These are phyloP conservation scores for Clonostachys sp. DNA, from an alignment of 2,329 filamentous ascomycete genomes.

Conservation along the genomic window DNA sequence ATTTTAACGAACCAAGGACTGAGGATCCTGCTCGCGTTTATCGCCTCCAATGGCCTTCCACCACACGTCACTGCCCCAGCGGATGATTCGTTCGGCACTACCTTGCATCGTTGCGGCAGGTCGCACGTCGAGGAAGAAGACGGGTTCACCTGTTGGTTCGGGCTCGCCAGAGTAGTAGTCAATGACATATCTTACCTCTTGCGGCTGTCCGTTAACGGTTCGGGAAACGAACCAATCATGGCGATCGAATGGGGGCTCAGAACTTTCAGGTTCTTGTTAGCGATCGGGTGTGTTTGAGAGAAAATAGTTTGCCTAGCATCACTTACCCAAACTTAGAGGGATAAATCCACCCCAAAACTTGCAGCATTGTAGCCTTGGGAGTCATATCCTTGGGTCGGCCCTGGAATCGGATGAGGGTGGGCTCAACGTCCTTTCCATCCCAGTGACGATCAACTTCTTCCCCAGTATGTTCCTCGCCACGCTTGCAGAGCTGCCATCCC, in stretches of 20 bases:
- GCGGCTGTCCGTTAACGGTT: slow-evolving; percentile 59
- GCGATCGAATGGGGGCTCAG: slow-evolving; percentile 86
- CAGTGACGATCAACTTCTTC: slow-evolving; percentile 42
- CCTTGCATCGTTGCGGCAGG: slow-evolving; percentile 80
- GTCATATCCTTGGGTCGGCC: slow-evolving; percentile 86
- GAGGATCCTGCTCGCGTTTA: slow-evolving; percentile 42
- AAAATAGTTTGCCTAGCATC: slow-evolving; percentile 5
- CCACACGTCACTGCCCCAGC: slow-evolving; percentile 94
- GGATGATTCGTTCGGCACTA: slow-evolving; percentile 75
- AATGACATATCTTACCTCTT: slow-evolving; percentile 89
- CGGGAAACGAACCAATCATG: slow-evolving; percentile 95
- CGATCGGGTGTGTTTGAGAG: neutral
- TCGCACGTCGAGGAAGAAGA: slow-evolving; percentile 93
- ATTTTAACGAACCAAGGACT: slow-evolving; percentile 21
- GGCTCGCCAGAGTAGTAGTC: slow-evolving; percentile 89
- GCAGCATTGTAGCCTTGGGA: slow-evolving; percentile 82
- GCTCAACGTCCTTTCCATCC: slow-evolving; percentile 51
- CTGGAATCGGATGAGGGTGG: slow-evolving; percentile 80
- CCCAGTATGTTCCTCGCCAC: slow-evolving; percentile 62
- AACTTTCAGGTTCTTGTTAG: slow-evolving; percentile 36
- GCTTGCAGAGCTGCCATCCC: slow-evolving; percentile 70
- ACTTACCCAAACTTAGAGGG: slow-evolving; percentile 73
- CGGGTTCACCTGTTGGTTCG: slow-evolving; percentile 81
- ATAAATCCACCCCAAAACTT: slow-evolving; percentile 73
- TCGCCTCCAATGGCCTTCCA: slow-evolving; percentile 78